A percentile compares a stretch with the other conserved stretches of the same genome.
Evolutionary conservation across 169 alveolate species (phyloP).

Genomic region (Eimeria acervulina): DNA sequence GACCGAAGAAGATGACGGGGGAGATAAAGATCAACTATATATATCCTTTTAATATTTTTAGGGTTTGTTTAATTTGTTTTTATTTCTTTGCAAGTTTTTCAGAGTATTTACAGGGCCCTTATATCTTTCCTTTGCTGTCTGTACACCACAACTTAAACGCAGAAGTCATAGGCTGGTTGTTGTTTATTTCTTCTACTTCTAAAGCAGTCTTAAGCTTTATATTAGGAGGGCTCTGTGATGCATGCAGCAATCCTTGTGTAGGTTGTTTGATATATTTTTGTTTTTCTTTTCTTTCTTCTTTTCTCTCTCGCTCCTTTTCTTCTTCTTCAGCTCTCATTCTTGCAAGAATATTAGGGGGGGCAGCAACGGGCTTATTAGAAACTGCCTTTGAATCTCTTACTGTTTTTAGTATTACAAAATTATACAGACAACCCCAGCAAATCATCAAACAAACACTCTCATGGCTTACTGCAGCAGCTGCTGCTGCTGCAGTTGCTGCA

Average conservation of each 20-base stretch:
- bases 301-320: constrained; percentile 15
- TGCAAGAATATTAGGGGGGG: constrained; percentile 62
- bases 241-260: neutral
- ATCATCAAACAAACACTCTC: neutral
- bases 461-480: neutral
- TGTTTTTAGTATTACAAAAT: neutral
- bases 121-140: neutral
- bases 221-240: constrained; percentile 3
- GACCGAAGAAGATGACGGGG: no score
- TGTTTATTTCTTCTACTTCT: neutral
- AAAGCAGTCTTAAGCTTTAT: constrained; percentile 46
- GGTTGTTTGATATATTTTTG: constrained; percentile 16
- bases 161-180: neutral
- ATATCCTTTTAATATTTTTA: no score
- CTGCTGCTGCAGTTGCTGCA: constrained; percentile 44
- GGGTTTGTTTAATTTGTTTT: neutral
- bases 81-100: constrained; percentile 30
- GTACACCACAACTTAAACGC: neutral
- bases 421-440: neutral
- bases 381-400: constrained; percentile 48
- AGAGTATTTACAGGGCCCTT: constrained; percentile 42
- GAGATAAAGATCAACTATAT: no score
- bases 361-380: constrained; percentile 44
- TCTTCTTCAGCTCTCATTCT: constrained; percentile 17
- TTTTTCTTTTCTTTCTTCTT: neutral